Evolutionary conservation across 106 monocot species (phyloP), one percentile per base, ranked within the genome.

Genomic region (Dendrobium nobile): DNA sequence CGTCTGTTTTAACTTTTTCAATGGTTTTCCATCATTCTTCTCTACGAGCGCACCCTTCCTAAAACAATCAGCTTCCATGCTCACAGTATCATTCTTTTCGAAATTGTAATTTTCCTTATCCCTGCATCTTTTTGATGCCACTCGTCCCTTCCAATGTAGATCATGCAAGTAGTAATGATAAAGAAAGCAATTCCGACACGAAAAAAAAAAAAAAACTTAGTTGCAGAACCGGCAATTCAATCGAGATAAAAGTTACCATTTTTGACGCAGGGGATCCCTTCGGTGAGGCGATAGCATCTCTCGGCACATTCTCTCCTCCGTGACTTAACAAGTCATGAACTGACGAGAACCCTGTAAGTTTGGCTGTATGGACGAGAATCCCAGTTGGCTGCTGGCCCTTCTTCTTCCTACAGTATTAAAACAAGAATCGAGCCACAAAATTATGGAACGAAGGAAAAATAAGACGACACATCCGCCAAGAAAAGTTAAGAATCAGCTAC

Each of bases 321-420:
- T 84, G 45, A 59, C 75, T 20, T 77, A 90, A 79, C 82, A 92
- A 78, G n/a, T 91, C 93, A 61, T 70, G 81, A 41, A 93, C 92
- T 5, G 96, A 93, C 11, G 85, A 81, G 73, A 80, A 92, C 16
- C 97, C 97, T 37, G 78, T 82, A 42, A 86, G 85, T 82, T 92
- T 94, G 10, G 92, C 92, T 2, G 87, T 70, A 13, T 92, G 87
- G 17, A 80, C 77, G 24, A 97, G 84, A 28, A 87, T 87, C 26
- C 97, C 97, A 65, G 97, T 97, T 15, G 97, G 97, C 56, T 68
- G 75, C 5, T 85, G 80, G 24, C 97, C 97, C 72, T 82, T 93
- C 75, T 84, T 87, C 84, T 89, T 94, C 94, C 94, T 97, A 37
- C 37, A 37, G 37, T 37, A 54, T 40, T 31, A 56, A 13, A 41